Evolutionary conservation across 192 early-diverging fungal species (phyloP).

Genomic region (Jimgerdemannia flammicorona): DNA sequence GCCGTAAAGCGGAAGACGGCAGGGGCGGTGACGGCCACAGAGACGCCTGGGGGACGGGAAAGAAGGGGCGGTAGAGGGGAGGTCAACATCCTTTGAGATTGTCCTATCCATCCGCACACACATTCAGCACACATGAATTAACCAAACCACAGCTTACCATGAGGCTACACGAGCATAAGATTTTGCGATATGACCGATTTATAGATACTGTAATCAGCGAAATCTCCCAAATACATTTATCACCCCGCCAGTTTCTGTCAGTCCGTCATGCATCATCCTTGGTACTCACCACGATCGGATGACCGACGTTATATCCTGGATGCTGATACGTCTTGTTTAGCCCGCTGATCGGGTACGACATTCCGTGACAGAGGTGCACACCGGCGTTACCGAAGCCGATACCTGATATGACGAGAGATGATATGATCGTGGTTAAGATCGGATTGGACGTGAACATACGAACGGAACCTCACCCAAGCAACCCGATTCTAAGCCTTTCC

Average conservation of each 20-base stretch:
- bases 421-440: neutral
- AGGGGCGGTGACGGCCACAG: slow-evolving; percentile 88
- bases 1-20: slow-evolving; percentile 86
- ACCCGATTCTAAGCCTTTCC: neutral
- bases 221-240: neutral
- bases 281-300: slow-evolving; percentile 58
- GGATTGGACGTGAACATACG: too few relatives aligned
- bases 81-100: neutral
- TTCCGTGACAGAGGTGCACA: slow-evolving; percentile 84
- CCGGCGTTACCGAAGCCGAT: slow-evolving; percentile 88
- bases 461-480: too few relatives aligned
- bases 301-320: slow-evolving; percentile 72
- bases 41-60: slow-evolving; percentile 61
- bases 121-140: neutral
- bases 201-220: slow-evolving; percentile 2
- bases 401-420: neutral
- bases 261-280: slow-evolving; percentile 19
- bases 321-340: slow-evolving; percentile 81
- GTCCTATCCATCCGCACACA: slow-evolving; percentile 1
- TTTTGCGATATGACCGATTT: too few relatives aligned
- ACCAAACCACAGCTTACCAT: slow-evolving; percentile 15
- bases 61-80: neutral
- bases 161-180: slow-evolving; percentile 11
- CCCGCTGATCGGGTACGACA: slow-evolving; percentile 84
- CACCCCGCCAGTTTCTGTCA: slow-evolving; percentile 5